Base-by-base conservation (phyloP, 805 yeast genomes). In the Saturnispora mendoncae region DNA sequence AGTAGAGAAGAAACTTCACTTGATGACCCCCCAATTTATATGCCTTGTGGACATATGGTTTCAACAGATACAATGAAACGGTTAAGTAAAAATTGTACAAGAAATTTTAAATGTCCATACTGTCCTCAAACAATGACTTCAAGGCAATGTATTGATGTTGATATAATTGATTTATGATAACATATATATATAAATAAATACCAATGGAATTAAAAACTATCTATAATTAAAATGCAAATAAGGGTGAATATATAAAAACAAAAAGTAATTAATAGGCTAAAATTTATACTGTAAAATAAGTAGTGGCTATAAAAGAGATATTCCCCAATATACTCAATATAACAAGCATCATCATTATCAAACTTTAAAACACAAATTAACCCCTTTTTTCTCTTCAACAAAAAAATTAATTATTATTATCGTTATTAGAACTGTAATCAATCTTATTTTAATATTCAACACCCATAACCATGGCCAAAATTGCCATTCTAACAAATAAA, bases 401-500 rank as follows among this genome's bases (percentile, higher is more conserved):
- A 14, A 21, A 19, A 6, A 23, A 23, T 10, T 10, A 23, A 10
- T 7, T 23, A 7, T 23, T 23, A 10, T 7, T 23, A 7, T 23
- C 6, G 10, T 10, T 7, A 23, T 7, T 23, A 23, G 10, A 23
- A 23, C 6, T 23, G 10, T 7, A 23, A 7, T 23, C 26, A 23
- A 23, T 14, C 33, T 33, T 29, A 23, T 21, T 28, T 31, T 68
- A 84, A 50, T 81, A 77, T 61, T 86, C 96, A 56, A 85, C 87
- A 58, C 97, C 97, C 65, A 92, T 80, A 49, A 94, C 98, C 95
- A 92, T 83, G 42, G 97, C 95, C 60, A 92, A 74, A 54, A 92
- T 71, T 9, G 99, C 98, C 99, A 92, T 92, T 74, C 99, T 87
- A 36, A 94, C 95, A 60, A 81, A 92, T 62, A 92, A 72, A 47